Base-by-base conservation (phyloP, 2,329 filamentous ascomycete genomes). In the Rasamsonia emersonii region DNA sequence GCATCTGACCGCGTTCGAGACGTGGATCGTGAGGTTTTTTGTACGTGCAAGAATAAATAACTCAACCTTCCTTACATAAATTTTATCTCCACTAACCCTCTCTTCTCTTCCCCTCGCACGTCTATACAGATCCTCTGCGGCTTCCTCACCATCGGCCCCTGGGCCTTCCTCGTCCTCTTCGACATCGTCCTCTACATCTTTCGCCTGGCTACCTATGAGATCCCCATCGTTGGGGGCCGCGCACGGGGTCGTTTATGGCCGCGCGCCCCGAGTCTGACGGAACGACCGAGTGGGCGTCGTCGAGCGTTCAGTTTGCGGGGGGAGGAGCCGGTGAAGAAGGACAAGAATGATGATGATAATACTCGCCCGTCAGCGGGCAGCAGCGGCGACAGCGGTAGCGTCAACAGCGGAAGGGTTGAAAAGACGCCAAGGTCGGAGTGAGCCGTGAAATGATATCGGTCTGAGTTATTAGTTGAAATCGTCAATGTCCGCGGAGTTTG, bases 111-210 rank as follows among this genome's bases (percentile, higher is more conserved):
- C 27, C 13, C n/a, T 16, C 29, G 3, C 18, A n/a, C 19, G 26
- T n/a, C 15, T n/a, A 17, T 23, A 35, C 47, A 82, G 77, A 55
- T 82, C 18, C 45, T 79, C 36, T 67, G 81, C 36, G 76, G 71
- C 15, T 44, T 73, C 25, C 44, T 80, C 25, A 72, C 69, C 27
- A 73, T 82, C 41, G 69, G 70, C 2, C 78, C 78, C 8, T 82
- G 77, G 75, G 54, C 69, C 4, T 58, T 71, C 15, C 55, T 82
- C 20, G 61, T 83, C 40, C 34, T 76, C 40, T 81, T 81, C 60
- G 78, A 83, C 50, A 53, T 78, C 33, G 41, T 71, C 15, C 65
- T 81, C 24, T 83, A 79, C 55, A 41, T 75, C 36, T 71, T 70
- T 52, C 75, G 78, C 38, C 62, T 70, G 9, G 48, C 68, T 9